Evolutionary conservation across 805 yeast genomes (phyloP), one percentile per base, ranked within the genome.

Genomic region (Ogataea philodendri): DNA sequence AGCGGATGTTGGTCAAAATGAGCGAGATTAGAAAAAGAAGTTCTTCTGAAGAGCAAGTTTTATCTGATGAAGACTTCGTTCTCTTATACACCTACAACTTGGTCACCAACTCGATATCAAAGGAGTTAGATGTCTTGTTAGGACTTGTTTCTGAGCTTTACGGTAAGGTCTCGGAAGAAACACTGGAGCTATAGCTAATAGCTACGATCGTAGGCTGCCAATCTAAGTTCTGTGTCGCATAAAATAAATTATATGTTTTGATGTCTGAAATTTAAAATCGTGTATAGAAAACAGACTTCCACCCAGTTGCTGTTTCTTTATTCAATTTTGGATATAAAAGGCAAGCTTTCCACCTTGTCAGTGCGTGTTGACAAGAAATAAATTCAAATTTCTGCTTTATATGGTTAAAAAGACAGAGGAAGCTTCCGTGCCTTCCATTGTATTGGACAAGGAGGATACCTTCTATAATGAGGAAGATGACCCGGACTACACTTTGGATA

Each of bases 31-130:
- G 93, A 32, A 51, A 59, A 37, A 48, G 62, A 23, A 44, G 41
- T 14, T 53, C 52, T 21, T 46, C 58, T 21, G 57, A 60, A 13
- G 39, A 49, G 6, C 56, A 62, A 26, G 43, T 52, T 13, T 54
- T 78, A 26, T 63, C 71, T 8, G 81, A 82, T 50, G 84, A 81
- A 42, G 94, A 85, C 48, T 85, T 83, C 54, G 86, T 85, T 14
- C 60, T 85, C 48, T 67, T 85, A 32, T 86, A 84, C 52, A 76
- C 89, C 0, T 85, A 84, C 56, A 71, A 81, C 30, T 65, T 85
- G 55, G 89, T 83, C 15, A 78, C 89, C 0, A 66, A 80, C 24
- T 74, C 81, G 2, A 76, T 85, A 26, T 70, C 81, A 4, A 73
- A 74, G 26, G 87, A 83, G 52, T 60, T 85, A 46, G 77, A 78